Conservation (phyloP, 2,329 filamentous ascomycete species). For the Pseudopyricularia javanii region DNA sequence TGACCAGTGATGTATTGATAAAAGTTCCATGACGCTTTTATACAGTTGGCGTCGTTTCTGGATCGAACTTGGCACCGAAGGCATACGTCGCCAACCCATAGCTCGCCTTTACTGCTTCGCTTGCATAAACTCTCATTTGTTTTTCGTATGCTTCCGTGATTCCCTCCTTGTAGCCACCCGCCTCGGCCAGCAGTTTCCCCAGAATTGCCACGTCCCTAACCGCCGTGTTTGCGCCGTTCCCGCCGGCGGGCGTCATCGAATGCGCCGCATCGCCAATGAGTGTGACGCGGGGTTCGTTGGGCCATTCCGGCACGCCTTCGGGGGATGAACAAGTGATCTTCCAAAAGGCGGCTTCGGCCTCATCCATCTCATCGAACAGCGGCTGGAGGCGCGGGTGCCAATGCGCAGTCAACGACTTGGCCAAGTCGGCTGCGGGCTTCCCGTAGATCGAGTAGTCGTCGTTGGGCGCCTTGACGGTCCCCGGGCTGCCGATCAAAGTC, state of each 20-base stretch:
- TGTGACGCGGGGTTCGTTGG: conserved; percentile 43
- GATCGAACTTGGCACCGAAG: no score
- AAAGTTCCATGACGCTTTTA: no score
- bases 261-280: conserved; percentile 46
- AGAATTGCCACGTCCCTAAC: conserved; percentile 41
- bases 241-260: conserved; percentile 44
- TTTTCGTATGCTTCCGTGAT: no score
- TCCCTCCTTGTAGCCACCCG: no score
- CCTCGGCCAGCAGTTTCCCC: conserved; percentile 14
- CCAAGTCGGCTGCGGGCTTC: conserved; percentile 41
- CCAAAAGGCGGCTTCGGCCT: conserved; percentile 48
- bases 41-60: no score
- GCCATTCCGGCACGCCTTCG: conserved; percentile 46
- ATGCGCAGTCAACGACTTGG: conserved; percentile 36
- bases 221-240: conserved; percentile 45
- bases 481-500: conserved; percentile 48
- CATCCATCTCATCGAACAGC: conserved; percentile 45
- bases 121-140: no score
- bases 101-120: no score
- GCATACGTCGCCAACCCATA: no score
- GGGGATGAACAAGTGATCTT: conserved; percentile 54
- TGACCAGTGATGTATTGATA: no score
- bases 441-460: conserved; percentile 48
- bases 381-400: conserved; percentile 45
- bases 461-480: conserved; percentile 44